Evolutionary conservation across 345 rosid species (phyloP), one percentile per base, ranked within the genome.

Genomic region (Eucalyptus urophylla): DNA sequence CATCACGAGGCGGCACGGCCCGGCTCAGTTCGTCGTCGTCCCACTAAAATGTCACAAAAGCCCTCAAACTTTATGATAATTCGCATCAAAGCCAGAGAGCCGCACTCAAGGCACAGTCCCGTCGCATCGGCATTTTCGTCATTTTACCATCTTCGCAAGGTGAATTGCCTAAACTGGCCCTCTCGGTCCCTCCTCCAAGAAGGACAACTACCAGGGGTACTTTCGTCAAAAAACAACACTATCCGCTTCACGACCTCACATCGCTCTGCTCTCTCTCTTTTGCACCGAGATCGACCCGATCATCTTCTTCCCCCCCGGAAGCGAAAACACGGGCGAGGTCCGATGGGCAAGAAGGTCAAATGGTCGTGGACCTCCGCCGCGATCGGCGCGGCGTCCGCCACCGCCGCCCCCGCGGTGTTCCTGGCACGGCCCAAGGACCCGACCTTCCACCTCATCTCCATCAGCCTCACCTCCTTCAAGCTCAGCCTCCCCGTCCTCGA

Each of bases 331-430:
- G 5, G 83, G 83, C 15, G 47, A 37, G 83, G 11, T 40, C 47
- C 47, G 83, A 94, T 92, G 96, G 94, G 80, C 88, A 92, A 93
- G 90, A 94, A 89, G 92, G 91, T 92, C 45, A 95, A 91, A 90
- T 96, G 98, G 98, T 95, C 95, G 93, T 96, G 98, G 98, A 92
- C 91, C 89, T 94, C 98, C 49, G 98, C 98, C 21, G 6, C 93
- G 5, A 80, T 95, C 86, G 98, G 99, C 67, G 98, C 97, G 12
- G 96, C 94, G 6, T 90, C 97, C 4, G 96, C 97, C 4, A 81
- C 92, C 6, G 97, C 96, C 1, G 92, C 89, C 45, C 53, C 93
- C 6, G 93, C 96, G 40, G 90, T 95, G 27, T 25, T 95, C 87
- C 88, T 53, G 45, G 94, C 94, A 11, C 96, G 92, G 89, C 99